Percentiles rank a stretch among this genome's conserved stretches.
These are phyloP conservation scores for Pichia sp. DNA, from an alignment of 1,139 yeast genomes.

Conservation along the genomic window DNA sequence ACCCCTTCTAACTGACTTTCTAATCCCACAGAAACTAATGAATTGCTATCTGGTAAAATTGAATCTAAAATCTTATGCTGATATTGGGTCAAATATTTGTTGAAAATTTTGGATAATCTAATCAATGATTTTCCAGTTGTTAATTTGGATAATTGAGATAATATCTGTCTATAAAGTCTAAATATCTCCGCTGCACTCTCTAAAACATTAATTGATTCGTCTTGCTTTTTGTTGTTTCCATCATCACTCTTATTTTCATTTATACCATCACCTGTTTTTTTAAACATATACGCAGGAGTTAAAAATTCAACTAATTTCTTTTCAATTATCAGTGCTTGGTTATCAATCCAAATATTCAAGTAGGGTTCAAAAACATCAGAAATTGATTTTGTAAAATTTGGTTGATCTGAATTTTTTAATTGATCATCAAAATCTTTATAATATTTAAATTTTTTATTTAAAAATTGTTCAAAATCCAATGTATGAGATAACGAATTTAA, in stretches of 20 bases:
- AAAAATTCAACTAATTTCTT: conserved; percentile 57
- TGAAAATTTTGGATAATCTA: conserved; percentile 59
- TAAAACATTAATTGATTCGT: conserved; percentile 26
- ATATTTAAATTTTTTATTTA: conserved; percentile 50
- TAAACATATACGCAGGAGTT: conserved; percentile 40
- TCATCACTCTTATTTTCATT: conserved; percentile 23
- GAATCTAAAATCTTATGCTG: conserved; percentile 55
- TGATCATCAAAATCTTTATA: conserved; percentile 21
- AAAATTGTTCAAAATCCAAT: conserved; percentile 69
- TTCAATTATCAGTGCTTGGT: conserved; percentile 64
- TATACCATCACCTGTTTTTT: conserved; percentile 33
- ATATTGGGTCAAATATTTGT: conserved; percentile 62
- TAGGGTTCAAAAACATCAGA: conserved; percentile 83
- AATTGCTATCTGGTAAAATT: conserved; percentile 43
- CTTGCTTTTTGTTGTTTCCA: conserved; percentile 24
- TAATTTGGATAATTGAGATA: conserved; percentile 71
- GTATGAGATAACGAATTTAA: conserved; percentile 57
- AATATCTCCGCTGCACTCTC: conserved; percentile 81
- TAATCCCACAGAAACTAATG: conserved; percentile 30
- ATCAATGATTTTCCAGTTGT: conserved; percentile 64
- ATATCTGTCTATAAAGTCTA: conserved; percentile 62
- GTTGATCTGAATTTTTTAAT: conserved; percentile 22
- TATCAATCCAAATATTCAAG: conserved; percentile 77
- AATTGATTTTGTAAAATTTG: conserved; percentile 45
- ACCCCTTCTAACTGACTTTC: conserved; percentile 46